These are phyloP conservation scores for Cucurbita ficifolia DNA, from an alignment of 306 rosid genomes.

Conservation along the genomic window DNA sequence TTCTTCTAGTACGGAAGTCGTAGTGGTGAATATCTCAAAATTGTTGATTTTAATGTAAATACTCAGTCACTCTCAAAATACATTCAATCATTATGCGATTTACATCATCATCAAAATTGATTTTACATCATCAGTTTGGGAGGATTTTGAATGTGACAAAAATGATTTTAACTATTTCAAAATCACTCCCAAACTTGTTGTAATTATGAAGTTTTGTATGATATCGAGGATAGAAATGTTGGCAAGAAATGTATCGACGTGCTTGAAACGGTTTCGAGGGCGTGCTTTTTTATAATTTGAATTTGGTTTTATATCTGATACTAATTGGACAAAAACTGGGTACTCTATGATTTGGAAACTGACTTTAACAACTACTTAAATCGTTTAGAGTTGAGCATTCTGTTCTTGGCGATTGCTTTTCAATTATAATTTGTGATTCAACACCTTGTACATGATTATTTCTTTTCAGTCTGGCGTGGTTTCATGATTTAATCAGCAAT, in stretches of 20 bases:
- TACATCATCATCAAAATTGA: no score
- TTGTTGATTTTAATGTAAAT: not conserved
- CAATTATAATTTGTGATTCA: not conserved
- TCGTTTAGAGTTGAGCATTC: not conserved
- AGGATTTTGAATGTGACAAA: no score
- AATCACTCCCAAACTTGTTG: no score
- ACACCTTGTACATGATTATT: not conserved
- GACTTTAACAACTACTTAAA: not conserved
- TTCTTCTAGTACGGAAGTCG: not conserved
- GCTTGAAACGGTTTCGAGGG: not conserved
- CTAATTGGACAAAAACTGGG: not conserved
- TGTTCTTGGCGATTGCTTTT: not conserved
- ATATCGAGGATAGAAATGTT: not conserved
- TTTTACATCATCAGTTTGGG: no score
- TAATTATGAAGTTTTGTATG: not conserved
- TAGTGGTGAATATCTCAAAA: not conserved
- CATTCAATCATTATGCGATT: no score
- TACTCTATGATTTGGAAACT: no score
- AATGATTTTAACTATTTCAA: no score
- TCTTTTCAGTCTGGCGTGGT: not conserved
- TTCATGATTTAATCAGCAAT: constrained; percentile 1
- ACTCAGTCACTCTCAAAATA: no score
- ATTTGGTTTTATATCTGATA: not conserved
- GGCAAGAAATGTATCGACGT: not conserved
- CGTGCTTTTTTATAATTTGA: no score